Base-by-base conservation (phyloP, 2,329 filamentous ascomycete species). In the Fusarium poae region DNA sequence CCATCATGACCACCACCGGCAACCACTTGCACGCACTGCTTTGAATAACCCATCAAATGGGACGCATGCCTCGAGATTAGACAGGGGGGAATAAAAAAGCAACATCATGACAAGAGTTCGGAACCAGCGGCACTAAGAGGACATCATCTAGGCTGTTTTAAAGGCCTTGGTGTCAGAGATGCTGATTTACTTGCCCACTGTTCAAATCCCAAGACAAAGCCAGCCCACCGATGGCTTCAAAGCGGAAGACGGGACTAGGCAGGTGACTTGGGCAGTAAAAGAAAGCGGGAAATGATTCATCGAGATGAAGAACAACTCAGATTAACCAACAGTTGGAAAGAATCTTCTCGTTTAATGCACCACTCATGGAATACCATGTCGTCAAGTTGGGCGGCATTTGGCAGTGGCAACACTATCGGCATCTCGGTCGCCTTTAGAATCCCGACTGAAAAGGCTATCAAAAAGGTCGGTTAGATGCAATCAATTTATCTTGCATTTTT, bases 381-480 rank as follows among this genome's bases (percentile, higher is more conserved):
- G 8, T 21, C 16, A 27, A 57, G 35, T 32, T 30, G 20, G 27
- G 21, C n/a, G 16, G 6, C 6, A 11, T 29, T 7, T 25, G 11
- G 8, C 43, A 63, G 58, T 57, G 60, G 21, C 51, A 64, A 50
- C 51, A 29, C 16, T 3, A 20, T 35, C 60, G 46, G 62, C 5
- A 12, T 23, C 27, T 65, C 54, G 61, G 62, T 1, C 29, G 4
- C n/a, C 25, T 21, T 18, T 10, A 16, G 27, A 32, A 43, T 0
- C 12, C 62, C 42, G 54, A 27, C 13, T 23, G 13, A 29, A 32
- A 60, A 65, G 46, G 27, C 37, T 42, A 21, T 18, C 8, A 25
- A 49, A 23, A 23, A 1, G 34, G 39, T 30, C 8, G 7, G 10
- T 10, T 21, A 34, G 21, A 35, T 39, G 15, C 5, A 12, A 6